Evolutionary conservation across 2,329 filamentous ascomycete genomes (phyloP).

Genomic region (Xylaria sp.): DNA sequence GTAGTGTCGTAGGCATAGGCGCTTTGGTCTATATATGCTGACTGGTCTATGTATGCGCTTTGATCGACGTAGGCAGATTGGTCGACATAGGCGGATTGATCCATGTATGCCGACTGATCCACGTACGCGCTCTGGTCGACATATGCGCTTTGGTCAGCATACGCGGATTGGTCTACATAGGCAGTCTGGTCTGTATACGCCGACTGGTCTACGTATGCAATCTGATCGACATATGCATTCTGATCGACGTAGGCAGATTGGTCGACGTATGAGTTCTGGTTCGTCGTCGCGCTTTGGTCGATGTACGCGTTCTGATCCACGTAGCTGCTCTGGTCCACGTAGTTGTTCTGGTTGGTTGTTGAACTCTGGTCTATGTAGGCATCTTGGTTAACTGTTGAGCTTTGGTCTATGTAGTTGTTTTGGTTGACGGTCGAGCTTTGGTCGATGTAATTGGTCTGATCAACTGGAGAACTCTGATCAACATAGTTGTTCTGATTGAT

Average conservation of each 20-base stretch:
- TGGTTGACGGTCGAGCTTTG: constrained; percentile 26
- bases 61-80: constrained; percentile 18
- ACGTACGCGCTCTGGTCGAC: constrained; percentile 19
- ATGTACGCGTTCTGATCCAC: constrained; percentile 21
- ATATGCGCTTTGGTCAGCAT: constrained; percentile 27
- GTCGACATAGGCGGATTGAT: constrained; percentile 25
- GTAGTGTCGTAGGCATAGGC: constrained; percentile 31
- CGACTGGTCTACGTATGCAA: constrained; percentile 17
- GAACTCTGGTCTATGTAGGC: constrained; percentile 19
- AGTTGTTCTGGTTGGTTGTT: constrained; percentile 21
- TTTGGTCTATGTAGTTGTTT: constrained; percentile 13
- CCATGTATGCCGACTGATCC: constrained; percentile 12
- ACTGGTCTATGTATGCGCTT: constrained; percentile 12
- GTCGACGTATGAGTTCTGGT: constrained; percentile 23
- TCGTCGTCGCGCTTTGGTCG: constrained; percentile 1
- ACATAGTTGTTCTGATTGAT: constrained; percentile 19
- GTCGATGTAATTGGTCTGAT: constrained; percentile 22
- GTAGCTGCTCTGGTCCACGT: constrained; percentile 19
- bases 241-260: constrained; percentile 22
- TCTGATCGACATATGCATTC: constrained; percentile 21
- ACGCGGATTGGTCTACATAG: constrained; percentile 21
- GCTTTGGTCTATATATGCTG: neutral
- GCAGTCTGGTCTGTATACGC: constrained; percentile 15
- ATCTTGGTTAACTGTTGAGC: constrained; percentile 5
- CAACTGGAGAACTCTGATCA: constrained; percentile 12